Conservation (phyloP, 352 stramenopile genomes). For the Globisporangium barbulae region DNA sequence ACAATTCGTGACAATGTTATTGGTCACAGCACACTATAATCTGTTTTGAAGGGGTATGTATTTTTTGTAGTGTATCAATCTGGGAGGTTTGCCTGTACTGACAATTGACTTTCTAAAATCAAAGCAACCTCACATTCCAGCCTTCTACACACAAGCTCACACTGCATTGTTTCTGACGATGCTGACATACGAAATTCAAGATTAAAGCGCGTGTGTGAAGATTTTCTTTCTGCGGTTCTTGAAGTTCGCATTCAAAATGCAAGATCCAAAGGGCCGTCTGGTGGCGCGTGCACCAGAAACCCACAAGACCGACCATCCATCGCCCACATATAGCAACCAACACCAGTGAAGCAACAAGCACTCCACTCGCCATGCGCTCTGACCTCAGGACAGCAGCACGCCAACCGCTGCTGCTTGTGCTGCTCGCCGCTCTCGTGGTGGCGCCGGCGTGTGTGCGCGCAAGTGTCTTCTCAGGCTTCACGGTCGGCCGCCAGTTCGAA, state of each 20-base stretch:
- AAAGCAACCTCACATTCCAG: too few relatives aligned
- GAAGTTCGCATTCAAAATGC: too few relatives aligned
- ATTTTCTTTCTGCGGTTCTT: not conserved
- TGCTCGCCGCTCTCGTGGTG: constrained; percentile 10
- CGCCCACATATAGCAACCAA: not conserved
- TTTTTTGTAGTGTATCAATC: too few relatives aligned
- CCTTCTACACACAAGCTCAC: not conserved
- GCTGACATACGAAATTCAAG: not conserved
- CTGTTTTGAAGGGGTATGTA: too few relatives aligned
- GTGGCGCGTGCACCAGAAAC: not conserved
- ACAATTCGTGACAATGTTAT: too few relatives aligned
- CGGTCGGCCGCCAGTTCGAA: constrained; percentile 65
- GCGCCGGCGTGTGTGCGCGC: constrained; percentile 15
- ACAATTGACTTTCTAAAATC: too few relatives aligned
- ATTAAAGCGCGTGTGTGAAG: too few relatives aligned
- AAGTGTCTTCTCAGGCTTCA: constrained; percentile 57
- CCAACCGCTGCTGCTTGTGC: constrained; percentile 10
- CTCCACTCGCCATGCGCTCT: not conserved
- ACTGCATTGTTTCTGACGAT: not conserved
- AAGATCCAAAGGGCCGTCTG: not conserved
- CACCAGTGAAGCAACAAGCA: not conserved
- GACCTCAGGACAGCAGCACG: not conserved
- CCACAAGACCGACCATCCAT: not conserved
- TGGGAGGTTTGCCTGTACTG: too few relatives aligned
- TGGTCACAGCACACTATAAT: too few relatives aligned